A percentile compares a stretch with the other conserved stretches of the same genome.
Conservation (phyloP, 768 basidiomycete genomes). For the Tylopilus sp. region DNA sequence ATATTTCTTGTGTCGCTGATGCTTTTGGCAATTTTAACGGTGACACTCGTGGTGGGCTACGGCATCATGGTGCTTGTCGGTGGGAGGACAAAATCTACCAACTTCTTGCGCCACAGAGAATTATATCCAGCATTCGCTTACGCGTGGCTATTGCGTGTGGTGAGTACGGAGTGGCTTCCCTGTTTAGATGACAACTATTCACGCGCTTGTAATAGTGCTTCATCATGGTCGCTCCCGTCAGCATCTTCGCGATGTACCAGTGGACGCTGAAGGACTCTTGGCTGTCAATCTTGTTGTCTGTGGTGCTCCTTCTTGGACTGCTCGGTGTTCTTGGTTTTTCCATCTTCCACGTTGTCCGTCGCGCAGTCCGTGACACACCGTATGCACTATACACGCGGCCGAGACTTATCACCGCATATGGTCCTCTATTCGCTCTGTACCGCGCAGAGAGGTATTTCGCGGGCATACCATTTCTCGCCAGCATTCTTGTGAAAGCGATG, state of each 20-base stretch:
- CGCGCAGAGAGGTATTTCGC: constrained; percentile 67
- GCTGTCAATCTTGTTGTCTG: constrained; percentile 78
- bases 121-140: constrained; percentile 46
- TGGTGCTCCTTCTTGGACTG: constrained; percentile 57
- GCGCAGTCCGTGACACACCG: constrained; percentile 39
- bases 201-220: constrained; percentile 43
- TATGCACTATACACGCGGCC: constrained; percentile 37
- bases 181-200: neutral
- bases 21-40: constrained; percentile 56
- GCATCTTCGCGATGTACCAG: constrained; percentile 82
- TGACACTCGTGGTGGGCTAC: constrained; percentile 51
- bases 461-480: constrained; percentile 53
- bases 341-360: constrained; percentile 46
- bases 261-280: constrained; percentile 91
- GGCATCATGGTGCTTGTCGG: constrained; percentile 32
- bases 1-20: constrained; percentile 75
- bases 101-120: constrained; percentile 18
- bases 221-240: constrained; percentile 63
- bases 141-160: constrained; percentile 66
- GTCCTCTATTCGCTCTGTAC: constrained; percentile 66
- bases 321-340: constrained; percentile 48
- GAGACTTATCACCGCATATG: constrained; percentile 39
- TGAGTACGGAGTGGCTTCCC: constrained; percentile 36
- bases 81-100: constrained; percentile 20
- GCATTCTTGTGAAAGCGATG: constrained; percentile 63